Evolutionary conservation across 371 early-diverging fungal genomes (phyloP), one percentile per base, ranked within the genome.

Genomic region (Coemansia sp.): DNA sequence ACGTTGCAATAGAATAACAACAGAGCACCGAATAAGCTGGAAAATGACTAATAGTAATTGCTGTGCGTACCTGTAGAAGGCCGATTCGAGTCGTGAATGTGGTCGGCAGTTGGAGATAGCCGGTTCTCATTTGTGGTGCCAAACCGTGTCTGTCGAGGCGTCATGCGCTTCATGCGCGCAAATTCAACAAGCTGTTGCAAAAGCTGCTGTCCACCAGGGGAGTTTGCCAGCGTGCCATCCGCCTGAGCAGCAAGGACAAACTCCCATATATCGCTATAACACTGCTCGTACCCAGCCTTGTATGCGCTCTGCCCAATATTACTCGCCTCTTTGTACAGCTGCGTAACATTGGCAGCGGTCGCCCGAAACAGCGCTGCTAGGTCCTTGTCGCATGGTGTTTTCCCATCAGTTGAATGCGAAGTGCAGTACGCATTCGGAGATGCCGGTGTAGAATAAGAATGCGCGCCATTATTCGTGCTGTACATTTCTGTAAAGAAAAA

Each of bases 261-360:
- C 39, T 77, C 77, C 62, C 72, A 77, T 9, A 77, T 63, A 39
- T 77, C 77, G 61, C 54, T 63, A 56, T 63, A 77, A 40, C 77
- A 77, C 60, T 77, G 72, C 61, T 77, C 77, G 58, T 77, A 77
- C 3, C 77, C 77, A 8, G 69, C 55, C 44, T 68, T 77, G 66
- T 65, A 72, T 19, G 77, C 77, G 23, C 55, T 65, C 36, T 66
- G 65, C 0, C 77, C 72, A 60, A 72, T 72, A 41, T 60, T 69
- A 58, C 77, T 77, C 5, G 77, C 77, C 24, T 71, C 72, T 39
- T 68, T 71, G 66, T 71, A 77, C 0, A 77, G 63, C 65, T 77
- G 77, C 19, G 77, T 77, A n/a, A 77, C 77, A 56, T 77, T 77
- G 21, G 77, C 77, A 11, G 77, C 77, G 1, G 77, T 69, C 13